Base-by-base conservation (phyloP, 352 stramenopile species). In the Globisporangium yorkense region DNA sequence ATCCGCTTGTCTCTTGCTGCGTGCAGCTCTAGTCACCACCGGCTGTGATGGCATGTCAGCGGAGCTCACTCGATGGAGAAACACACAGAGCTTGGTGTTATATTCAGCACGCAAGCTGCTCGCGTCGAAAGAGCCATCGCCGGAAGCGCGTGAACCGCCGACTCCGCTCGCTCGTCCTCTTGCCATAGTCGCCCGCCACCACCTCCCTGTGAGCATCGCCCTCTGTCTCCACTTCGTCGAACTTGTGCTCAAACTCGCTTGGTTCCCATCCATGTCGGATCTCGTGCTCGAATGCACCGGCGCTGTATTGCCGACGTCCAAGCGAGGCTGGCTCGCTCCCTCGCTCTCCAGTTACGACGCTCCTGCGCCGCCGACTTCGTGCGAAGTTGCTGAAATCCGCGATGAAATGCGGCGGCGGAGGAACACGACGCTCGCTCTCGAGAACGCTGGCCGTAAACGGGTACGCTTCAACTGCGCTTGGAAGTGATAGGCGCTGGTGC, bases 371-470 rank as follows among this genome's bases (percentile, higher is more conserved):
- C 8, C 54, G 41, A 31, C 54, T 59, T 0, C 54, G 47, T 21
- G 47, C 18, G 31, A 61, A 61, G 40, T 61, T 61, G 10, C 56
- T 37, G 13, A 61, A 61, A 18, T 61, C 56, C n/a, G 49, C 39
- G 39, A 61, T 56, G 3, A 33, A 49, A 18, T 40, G 27, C 27
- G 49, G 15, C 3, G 48, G 7, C 18, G 39, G 27, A 16, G 35
- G 35, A 15, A 12, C 12, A 5, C 35, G 35, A 5, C 4, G 35
- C 18, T 27, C 40, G 16, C 18, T 16, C 12, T 35, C 55, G 0
- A 29, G 29, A 12, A n/a, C 29, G 13, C 7, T 35, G 18, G 37
- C 16, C 0, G 31, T 35, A 47, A 35, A 51, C 20, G 16, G 2
- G 5, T 29, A 35, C 35, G 9, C 16, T 31, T 56, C 39, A 9